These are phyloP conservation scores for Eimeria praecox DNA, from an alignment of 169 alveolate species.

Conservation along the genomic window DNA sequence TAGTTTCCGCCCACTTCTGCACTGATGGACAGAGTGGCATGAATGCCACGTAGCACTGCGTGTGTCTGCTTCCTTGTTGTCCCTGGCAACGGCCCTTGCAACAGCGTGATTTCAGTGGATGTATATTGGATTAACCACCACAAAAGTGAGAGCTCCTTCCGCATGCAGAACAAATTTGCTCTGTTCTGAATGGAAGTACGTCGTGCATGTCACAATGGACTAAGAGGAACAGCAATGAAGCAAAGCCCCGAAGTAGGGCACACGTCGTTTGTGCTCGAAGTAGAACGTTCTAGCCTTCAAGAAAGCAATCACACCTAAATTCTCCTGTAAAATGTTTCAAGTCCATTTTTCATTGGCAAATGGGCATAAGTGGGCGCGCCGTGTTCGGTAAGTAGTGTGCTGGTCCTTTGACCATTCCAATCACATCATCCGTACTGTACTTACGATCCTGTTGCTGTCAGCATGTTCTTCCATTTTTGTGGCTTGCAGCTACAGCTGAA, in stretches of 20 bases:
- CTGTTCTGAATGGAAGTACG: background rate
- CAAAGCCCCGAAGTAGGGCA: conserved; percentile 1
- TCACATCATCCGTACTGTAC: background rate
- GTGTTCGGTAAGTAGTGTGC: background rate
- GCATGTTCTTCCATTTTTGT: background rate
- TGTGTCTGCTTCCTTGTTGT: background rate
- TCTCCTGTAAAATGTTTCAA: background rate
- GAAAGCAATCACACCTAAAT: background rate
- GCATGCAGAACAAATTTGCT: background rate
- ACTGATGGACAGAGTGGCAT: background rate
- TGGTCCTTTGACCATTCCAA: background rate
- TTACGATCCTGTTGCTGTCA: background rate
- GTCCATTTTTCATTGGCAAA: background rate
- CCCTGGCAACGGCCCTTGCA: background rate
- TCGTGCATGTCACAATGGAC: background rate
- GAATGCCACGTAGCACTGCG: background rate
- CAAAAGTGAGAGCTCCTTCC: background rate
- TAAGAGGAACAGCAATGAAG: background rate
- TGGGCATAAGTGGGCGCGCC: background rate
- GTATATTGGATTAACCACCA: background rate
- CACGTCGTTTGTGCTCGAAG: background rate
- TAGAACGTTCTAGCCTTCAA: background rate
- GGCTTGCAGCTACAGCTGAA: background rate
- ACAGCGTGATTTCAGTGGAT: background rate
- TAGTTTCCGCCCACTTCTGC: background rate